Evolutionary conservation across 225 moss, liverwort and hornwort genomes (phyloP).

Genomic region (Rhytidiadelphus loreus): DNA sequence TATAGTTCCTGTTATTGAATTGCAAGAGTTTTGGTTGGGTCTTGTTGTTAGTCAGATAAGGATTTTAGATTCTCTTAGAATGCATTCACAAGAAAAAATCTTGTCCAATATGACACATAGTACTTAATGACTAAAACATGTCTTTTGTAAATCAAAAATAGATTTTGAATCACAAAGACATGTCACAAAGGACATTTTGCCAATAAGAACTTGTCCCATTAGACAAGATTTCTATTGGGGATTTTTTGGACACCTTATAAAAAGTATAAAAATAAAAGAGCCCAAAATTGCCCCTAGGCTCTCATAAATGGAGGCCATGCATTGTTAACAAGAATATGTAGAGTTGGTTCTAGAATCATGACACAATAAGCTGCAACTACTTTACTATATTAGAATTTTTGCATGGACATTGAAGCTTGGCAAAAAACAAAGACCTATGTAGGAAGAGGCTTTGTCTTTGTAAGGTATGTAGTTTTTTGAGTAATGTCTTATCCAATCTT

Average conservation of each 20-base stretch:
- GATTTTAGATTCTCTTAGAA: neutral
- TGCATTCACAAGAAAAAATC: neutral
- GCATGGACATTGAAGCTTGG: neutral
- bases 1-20: no score
- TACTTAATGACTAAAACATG: no score
- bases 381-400: neutral
- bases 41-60: neutral
- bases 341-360: neutral
- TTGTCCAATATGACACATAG: no score
- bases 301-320: neutral
- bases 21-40: neutral
- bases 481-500: accelerated
- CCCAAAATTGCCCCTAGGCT: accelerated
- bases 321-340: neutral
- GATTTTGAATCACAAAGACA: no score
- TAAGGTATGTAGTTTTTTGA: neutral
- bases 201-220: no score
- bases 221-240: no score
- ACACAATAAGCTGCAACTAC: accelerated
- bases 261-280: neutral
- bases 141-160: no score
- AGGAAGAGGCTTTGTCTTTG: accelerated
- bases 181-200: no score
- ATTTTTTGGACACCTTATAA: neutral
- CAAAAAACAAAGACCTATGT: neutral